A percentile compares a stretch with the other conserved stretches of the same genome.
Conservation (phyloP, 2,329 filamentous ascomycete species). For the Penicillium sp. region DNA sequence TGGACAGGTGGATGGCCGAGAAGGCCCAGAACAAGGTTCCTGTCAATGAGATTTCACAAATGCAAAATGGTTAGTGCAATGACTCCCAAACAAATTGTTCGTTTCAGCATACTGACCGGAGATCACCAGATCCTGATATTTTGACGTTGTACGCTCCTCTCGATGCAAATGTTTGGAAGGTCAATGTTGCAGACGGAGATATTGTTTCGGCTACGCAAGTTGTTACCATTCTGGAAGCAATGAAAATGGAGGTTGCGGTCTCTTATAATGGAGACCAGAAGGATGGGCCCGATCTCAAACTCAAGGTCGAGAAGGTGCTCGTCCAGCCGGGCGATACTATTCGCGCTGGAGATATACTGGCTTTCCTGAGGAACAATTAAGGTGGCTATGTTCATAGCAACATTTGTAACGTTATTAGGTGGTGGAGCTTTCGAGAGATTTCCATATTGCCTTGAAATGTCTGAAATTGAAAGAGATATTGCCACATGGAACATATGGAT, state of each 20-base stretch:
- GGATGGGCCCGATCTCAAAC: neutral
- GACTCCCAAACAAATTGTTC: neutral
- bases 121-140: constrained; percentile 33
- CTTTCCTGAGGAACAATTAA: neutral
- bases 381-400: neutral
- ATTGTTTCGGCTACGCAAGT: constrained; percentile 21
- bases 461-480: too few relatives aligned
- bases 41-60: constrained; percentile 47
- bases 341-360: neutral
- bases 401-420: too few relatives aligned
- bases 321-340: constrained; percentile 1
- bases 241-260: constrained; percentile 9
- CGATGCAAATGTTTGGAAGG: constrained; percentile 55
- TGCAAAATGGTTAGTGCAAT: constrained; percentile 44
- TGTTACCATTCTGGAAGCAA: constrained; percentile 11
- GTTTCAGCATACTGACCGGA: neutral
- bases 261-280: neutral
- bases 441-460: too few relatives aligned
- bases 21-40: constrained; percentile 50
- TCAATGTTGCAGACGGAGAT: constrained; percentile 45
- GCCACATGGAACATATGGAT: too few relatives aligned
- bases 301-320: neutral
- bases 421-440: too few relatives aligned
- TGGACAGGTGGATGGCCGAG: constrained; percentile 39
- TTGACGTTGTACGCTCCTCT: constrained; percentile 43